phyloP scores from a whole-genome alignment of 2,329 filamentous ascomycete genomes.

The Diaporthe sp. region DNA sequence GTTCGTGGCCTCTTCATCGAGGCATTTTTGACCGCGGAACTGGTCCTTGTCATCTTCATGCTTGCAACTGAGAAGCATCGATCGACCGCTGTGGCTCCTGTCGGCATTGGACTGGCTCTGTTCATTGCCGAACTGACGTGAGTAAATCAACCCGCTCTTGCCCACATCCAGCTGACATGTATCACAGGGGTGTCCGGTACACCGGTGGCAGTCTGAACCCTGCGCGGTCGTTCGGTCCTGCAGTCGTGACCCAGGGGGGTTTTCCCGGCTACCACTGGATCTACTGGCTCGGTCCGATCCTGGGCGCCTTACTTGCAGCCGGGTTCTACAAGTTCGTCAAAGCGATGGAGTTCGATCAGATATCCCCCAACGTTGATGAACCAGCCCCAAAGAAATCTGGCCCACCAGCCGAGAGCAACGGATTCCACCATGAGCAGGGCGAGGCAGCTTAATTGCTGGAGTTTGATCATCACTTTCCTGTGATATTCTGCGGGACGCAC shows the following conservation, averaged over 20 bases:
- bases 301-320: conserved; percentile 65
- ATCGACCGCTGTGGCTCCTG: conserved; percentile 77
- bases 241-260: conserved; percentile 53
- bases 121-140: conserved; percentile 69
- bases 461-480: neutral
- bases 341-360: conserved; percentile 64
- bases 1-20: conserved; percentile 76
- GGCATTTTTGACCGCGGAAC: conserved; percentile 74
- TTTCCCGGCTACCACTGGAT: conserved; percentile 67
- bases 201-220: conserved; percentile 66
- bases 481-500: neutral
- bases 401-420: neutral
- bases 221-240: conserved; percentile 65
- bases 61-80: conserved; percentile 81
- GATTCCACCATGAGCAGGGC: conserved; percentile 17
- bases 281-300: conserved; percentile 67
- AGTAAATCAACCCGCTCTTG: neutral
- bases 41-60: conserved; percentile 77
- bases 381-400: conserved; percentile 28
- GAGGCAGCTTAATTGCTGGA: conserved; percentile 7
- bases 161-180: neutral
- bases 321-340: conserved; percentile 66
- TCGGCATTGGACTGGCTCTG: conserved; percentile 79
- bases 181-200: conserved; percentile 56
- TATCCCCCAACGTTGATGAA: conserved; percentile 47